A percentile compares a stretch with the other conserved stretches of the same genome.
These are phyloP conservation scores for Lyophyllum atratum DNA, from an alignment of 768 basidiomycete species.

Conservation along the genomic window DNA sequence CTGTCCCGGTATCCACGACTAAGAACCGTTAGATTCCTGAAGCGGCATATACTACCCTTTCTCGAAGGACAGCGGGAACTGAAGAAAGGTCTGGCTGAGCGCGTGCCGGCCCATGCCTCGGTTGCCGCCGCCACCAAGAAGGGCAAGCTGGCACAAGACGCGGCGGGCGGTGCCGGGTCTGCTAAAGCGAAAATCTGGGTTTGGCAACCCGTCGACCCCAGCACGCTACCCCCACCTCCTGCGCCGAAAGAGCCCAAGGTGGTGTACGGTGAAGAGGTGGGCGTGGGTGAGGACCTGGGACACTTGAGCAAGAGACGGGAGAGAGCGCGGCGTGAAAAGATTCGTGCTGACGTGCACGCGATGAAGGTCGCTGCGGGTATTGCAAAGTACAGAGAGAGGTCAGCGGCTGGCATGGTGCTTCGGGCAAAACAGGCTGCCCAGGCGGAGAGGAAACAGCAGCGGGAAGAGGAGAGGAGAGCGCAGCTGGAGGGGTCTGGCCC, in stretches of 20 bases:
- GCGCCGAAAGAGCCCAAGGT: background rate
- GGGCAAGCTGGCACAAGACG: constrained; percentile 21
- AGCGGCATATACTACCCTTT: constrained; percentile 49
- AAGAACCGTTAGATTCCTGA: constrained; percentile 50
- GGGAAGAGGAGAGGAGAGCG: background rate
- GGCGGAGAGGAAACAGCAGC: background rate
- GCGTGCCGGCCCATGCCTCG: constrained; percentile 21
- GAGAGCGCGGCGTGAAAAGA: constrained; percentile 45
- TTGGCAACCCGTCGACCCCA: constrained; percentile 32
- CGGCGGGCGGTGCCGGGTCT: constrained; percentile 6
- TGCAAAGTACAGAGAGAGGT: constrained; percentile 7
- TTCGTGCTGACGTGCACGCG: constrained; percentile 42
- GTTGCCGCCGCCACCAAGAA: constrained; percentile 16
- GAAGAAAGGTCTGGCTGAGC: constrained; percentile 39
- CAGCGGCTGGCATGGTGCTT: background rate
- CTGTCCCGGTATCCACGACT: background rate
- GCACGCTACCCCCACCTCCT: constrained; percentile 1
- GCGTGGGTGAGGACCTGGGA: constrained; percentile 49
- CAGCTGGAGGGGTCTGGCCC: background rate
- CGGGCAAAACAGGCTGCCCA: background rate
- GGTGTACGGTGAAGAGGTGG: constrained; percentile 42
- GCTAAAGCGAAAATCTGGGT: constrained; percentile 38
- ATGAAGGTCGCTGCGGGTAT: constrained; percentile 32
- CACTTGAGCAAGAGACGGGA: constrained; percentile 61
- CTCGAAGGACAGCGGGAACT: constrained; percentile 44